These are phyloP conservation scores for Coleophoma eucalyptorum DNA, from an alignment of 2,329 filamentous ascomycete genomes.

Conservation along the genomic window DNA sequence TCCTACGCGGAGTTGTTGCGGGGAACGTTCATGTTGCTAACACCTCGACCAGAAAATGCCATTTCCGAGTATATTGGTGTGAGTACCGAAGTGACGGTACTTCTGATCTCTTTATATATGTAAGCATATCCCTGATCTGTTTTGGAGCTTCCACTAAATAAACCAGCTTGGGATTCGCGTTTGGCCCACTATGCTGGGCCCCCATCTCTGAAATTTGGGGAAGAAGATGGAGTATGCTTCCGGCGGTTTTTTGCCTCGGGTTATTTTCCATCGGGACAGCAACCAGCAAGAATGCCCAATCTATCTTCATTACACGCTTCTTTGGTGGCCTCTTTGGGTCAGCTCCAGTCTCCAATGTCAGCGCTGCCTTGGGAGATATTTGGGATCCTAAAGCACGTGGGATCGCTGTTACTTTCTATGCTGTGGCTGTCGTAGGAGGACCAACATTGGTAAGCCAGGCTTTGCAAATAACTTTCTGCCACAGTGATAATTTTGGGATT, in stretches of 20 bases:
- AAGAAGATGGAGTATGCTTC: constrained; percentile 53
- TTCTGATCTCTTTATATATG: constrained; percentile 43
- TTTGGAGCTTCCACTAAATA: too few relatives aligned
- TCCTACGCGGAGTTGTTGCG: too few relatives aligned
- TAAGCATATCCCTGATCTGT: constrained; percentile 11
- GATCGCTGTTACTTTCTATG: constrained; percentile 60
- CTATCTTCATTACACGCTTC: constrained; percentile 63
- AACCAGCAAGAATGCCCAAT: constrained; percentile 51
- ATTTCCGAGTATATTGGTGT: constrained; percentile 39
- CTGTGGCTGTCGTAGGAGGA: constrained; percentile 63
- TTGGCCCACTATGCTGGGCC: constrained; percentile 57
- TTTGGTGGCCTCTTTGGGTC: constrained; percentile 61
- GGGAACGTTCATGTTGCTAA: too few relatives aligned
- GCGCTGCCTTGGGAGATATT: constrained; percentile 59
- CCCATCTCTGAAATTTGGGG: constrained; percentile 60
- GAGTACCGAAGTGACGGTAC: constrained; percentile 37
- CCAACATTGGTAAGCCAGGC: constrained; percentile 31
- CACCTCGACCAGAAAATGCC: constrained; percentile 17
- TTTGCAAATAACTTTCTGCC: too few relatives aligned
- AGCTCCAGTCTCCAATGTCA: constrained; percentile 57
- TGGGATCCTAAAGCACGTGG: constrained; percentile 50
- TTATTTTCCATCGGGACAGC: constrained; percentile 60
- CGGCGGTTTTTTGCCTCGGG: constrained; percentile 52
- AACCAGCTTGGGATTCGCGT: constrained; percentile 37
- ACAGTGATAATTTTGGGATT: too few relatives aligned